Percentiles rank a stretch among this genome's conserved stretches.
phyloP scores from a whole-genome alignment of 352 stramenopile genomes.

The Phytophthora constricta region DNA sequence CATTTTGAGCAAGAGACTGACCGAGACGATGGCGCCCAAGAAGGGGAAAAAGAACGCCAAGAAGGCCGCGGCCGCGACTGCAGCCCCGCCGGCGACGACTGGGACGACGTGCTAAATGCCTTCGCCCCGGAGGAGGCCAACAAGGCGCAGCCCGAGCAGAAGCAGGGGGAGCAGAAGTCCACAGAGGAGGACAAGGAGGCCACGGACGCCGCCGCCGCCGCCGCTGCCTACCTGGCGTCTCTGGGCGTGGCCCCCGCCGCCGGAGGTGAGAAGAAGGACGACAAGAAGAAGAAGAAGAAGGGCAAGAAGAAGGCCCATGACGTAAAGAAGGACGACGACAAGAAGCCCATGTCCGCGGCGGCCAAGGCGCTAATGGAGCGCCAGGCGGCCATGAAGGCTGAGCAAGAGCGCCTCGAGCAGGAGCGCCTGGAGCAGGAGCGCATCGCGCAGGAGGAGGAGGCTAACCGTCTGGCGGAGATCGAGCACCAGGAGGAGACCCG shows the following conservation, averaged over 20 bases:
- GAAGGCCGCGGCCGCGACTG: constrained; percentile 44
- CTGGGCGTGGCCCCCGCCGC: constrained; percentile 69
- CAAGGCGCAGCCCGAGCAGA: constrained; percentile 19
- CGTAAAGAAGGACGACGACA: constrained; percentile 67
- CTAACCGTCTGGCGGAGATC: constrained; percentile 51
- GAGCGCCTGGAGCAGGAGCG: constrained; percentile 67
- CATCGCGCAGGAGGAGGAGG: constrained; percentile 74
- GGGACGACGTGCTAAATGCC: constrained; percentile 79
- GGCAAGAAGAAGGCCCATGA: constrained; percentile 77
- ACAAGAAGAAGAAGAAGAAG: constrained; percentile 90
- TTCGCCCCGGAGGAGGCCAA: constrained; percentile 43
- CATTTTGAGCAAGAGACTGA: constrained; percentile 4
- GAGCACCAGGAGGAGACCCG: constrained; percentile 63
- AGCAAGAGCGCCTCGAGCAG: constrained; percentile 76
- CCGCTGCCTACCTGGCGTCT: constrained; percentile 78
- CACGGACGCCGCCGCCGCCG: constrained; percentile 67
- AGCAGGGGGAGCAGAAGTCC: constrained; percentile 18
- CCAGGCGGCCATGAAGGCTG: constrained; percentile 70
- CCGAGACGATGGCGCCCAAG: constrained; percentile 71
- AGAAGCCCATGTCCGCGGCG: constrained; percentile 80
- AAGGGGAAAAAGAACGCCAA: constrained; percentile 82
- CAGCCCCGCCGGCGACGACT: constrained; percentile 62
- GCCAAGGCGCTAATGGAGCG: constrained; percentile 78
- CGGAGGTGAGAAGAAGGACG: constrained; percentile 68
- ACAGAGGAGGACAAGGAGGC: constrained; percentile 22